Percentiles rank a stretch among this genome's conserved stretches.
Evolutionary conservation across 2,329 filamentous ascomycete genomes (phyloP).

Genomic region (Camptophora hylomeconis): DNA sequence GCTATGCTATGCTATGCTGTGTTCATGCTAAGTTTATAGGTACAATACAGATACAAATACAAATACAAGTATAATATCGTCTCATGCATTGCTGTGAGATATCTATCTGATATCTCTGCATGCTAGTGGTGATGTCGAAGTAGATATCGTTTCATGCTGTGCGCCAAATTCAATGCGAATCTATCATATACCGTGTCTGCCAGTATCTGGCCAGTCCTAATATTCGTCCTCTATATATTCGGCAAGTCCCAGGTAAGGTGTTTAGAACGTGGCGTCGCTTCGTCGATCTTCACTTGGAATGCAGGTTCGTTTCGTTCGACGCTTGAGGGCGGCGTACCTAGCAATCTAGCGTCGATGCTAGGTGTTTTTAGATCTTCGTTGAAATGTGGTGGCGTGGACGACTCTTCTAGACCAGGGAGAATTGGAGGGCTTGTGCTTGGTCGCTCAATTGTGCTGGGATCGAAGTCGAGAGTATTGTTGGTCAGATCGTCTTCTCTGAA

Average conservation of each 20-base stretch:
- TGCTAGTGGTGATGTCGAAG: neutral
- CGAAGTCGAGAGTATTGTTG: constrained; percentile 14
- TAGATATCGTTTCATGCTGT: too few species aligned
- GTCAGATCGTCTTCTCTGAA: constrained; percentile 4
- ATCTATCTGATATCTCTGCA: neutral
- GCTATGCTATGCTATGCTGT: too few species aligned
- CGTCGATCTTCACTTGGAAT: constrained; percentile 9
- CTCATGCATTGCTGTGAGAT: constrained; percentile 1
- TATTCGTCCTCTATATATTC: constrained; percentile 5
- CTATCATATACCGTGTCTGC: too few species aligned
- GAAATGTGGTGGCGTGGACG: constrained; percentile 5
- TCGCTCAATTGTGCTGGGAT: constrained; percentile 16
- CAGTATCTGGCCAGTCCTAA: too few species aligned
- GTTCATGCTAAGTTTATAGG: too few species aligned
- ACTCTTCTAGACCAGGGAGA: too few species aligned
- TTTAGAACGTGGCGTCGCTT: constrained; percentile 11
- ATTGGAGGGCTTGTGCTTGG: constrained; percentile 15
- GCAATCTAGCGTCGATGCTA: constrained; percentile 8
- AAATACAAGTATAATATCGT: too few species aligned
- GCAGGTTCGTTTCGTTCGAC: neutral
- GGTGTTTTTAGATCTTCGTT: constrained; percentile 1
- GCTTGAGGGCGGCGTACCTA: constrained; percentile 1
- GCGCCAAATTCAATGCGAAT: too few species aligned
- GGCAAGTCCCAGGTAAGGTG: constrained; percentile 16
- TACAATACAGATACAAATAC: too few species aligned